phyloP scores from a whole-genome alignment of 495 filamentous ascomycete species.

The Cudoniella acicularis region DNA sequence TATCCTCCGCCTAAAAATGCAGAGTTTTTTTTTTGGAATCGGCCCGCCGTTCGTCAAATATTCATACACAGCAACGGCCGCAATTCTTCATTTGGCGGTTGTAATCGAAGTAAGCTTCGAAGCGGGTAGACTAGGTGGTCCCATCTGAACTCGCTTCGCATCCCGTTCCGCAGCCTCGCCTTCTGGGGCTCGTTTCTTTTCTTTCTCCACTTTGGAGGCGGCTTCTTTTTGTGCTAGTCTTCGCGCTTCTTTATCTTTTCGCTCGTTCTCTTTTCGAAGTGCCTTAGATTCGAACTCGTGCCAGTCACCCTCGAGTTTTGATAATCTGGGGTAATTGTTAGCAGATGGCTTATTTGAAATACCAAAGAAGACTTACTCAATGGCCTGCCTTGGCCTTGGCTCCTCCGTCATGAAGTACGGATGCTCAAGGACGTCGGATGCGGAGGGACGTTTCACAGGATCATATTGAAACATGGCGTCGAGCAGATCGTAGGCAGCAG shows the following conservation, averaged over 20 bases:
- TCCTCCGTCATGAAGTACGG: conserved; percentile 85
- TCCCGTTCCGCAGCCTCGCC: conserved; percentile 16
- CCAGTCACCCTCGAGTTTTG: conserved; percentile 90
- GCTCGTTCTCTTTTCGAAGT: conserved; percentile 84
- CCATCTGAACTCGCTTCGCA: conserved; percentile 16
- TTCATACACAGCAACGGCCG: no score
- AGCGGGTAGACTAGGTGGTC: conserved; percentile 10
- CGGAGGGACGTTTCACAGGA: conserved; percentile 77
- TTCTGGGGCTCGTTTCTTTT: conserved; percentile 25
- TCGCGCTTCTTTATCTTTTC: conserved; percentile 60
- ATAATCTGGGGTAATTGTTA: conserved; percentile 48
- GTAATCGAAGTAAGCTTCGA: neutral
- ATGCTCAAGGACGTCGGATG: conserved; percentile 82
- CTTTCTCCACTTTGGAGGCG: conserved; percentile 19
- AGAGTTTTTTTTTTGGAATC: no score
- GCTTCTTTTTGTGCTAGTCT: conserved; percentile 22
- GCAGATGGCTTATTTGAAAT: neutral
- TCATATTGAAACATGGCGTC: conserved; percentile 82
- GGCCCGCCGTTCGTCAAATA: no score
- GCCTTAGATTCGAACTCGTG: conserved; percentile 99
- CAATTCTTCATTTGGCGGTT: no score
- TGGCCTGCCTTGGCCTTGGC: conserved; percentile 70
- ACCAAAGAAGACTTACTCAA: conserved; percentile 62
- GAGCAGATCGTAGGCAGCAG: conserved; percentile 79
- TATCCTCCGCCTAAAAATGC: no score